A percentile compares a stretch with the other conserved stretches of the same genome.
Evolutionary conservation across 495 filamentous ascomycete genomes (phyloP).

Genomic region (Podospora fimiseda): DNA sequence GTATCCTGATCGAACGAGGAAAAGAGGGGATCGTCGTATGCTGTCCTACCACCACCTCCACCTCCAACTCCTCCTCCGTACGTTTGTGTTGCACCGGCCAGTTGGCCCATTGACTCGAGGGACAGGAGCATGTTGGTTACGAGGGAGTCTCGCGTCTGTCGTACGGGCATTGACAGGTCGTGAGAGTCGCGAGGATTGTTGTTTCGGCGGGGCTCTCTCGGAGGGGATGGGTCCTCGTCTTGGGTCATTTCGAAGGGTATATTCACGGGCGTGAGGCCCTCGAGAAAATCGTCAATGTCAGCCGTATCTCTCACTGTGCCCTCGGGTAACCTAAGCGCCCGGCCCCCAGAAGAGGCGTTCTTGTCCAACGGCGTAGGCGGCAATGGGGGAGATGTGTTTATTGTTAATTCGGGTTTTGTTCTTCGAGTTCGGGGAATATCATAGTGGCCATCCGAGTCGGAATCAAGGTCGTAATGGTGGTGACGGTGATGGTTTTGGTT

Average conservation of each 20-base stretch:
- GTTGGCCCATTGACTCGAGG: constrained; percentile 60
- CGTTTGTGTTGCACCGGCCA: constrained; percentile 17
- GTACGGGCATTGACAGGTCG: constrained; percentile 71
- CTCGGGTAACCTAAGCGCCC: constrained; percentile 21
- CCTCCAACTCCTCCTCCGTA: constrained; percentile 11
- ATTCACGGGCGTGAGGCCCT: constrained; percentile 27
- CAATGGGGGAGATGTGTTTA: constrained; percentile 6
- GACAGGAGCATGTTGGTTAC: constrained; percentile 90
- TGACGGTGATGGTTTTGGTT: background rate
- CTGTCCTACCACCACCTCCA: constrained; percentile 16
- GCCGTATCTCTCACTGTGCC: constrained; percentile 16
- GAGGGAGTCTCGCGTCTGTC: constrained; percentile 76
- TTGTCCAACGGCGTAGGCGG: constrained; percentile 16
- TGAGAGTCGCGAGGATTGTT: constrained; percentile 62
- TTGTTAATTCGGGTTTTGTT: background rate
- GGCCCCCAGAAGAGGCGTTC: constrained; percentile 11
- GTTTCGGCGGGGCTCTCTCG: constrained; percentile 9
- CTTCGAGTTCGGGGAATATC: background rate
- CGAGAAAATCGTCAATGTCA: constrained; percentile 32
- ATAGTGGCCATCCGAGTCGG: background rate
- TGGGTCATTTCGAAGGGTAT: constrained; percentile 24
- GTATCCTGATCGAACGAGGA: constrained; percentile 26
- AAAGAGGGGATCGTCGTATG: constrained; percentile 26
- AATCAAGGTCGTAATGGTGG: background rate
- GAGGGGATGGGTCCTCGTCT: constrained; percentile 22